Evolutionary conservation across 768 basidiomycete species (phyloP).

Genomic region (Tephrocybe sp.): DNA sequence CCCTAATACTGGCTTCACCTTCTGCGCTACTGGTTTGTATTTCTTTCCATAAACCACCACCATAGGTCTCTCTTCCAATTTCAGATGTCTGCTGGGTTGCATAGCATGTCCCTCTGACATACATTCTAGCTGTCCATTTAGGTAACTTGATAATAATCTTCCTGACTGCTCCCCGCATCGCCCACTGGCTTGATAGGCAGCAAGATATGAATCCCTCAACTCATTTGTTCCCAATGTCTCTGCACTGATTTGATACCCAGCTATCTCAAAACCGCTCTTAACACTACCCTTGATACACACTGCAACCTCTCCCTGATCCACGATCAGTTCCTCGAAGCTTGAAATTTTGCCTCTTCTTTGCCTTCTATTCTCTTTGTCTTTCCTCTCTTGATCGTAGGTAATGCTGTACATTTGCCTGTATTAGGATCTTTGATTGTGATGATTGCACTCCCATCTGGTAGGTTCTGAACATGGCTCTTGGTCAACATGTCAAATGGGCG

Average conservation of each 20-base stretch:
- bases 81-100: background rate
- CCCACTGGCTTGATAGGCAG: no score
- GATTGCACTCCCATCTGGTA: conserved; percentile 16
- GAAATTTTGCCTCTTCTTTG: background rate
- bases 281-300: background rate
- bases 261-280: background rate
- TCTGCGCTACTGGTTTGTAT: conserved; percentile 8
- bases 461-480: conserved; percentile 16
- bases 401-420: background rate
- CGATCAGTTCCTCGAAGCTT: background rate
- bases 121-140: no score
- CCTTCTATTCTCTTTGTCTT: background rate
- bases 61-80: background rate
- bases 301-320: background rate
- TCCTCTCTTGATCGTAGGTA: background rate
- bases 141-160: background rate
- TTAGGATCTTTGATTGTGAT: conserved; percentile 26
- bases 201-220: background rate
- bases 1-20: conserved; percentile 16
- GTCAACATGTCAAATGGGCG: conserved; percentile 14
- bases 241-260: background rate
- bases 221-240: background rate
- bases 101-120: no score
- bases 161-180: no score
- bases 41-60: conserved; percentile 1